These are phyloP conservation scores for Mariannaea sp. DNA, from an alignment of 2,329 filamentous ascomycete genomes.

Conservation along the genomic window DNA sequence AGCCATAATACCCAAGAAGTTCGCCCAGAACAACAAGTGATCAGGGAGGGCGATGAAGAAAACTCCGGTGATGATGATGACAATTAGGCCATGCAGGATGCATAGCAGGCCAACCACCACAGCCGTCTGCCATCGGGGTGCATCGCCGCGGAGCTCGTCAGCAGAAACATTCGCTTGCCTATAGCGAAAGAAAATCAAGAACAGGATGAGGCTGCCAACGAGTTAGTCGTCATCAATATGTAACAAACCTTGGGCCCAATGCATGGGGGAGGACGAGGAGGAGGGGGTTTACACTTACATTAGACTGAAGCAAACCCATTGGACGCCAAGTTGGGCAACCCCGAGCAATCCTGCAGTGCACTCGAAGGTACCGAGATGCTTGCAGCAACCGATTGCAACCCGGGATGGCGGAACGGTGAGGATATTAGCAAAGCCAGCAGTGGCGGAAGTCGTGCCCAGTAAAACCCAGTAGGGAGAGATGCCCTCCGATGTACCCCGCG, in stretches of 20 bases:
- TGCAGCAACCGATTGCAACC: conserved; percentile 84
- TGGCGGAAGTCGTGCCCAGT: conserved; percentile 89
- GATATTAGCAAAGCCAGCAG: conserved; percentile 90
- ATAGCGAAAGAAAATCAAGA: conserved; percentile 89
- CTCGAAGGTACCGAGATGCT: conserved; percentile 76
- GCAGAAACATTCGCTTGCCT: conserved; percentile 56
- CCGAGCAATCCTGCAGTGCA: conserved; percentile 86
- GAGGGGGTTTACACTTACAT: conserved; percentile 69
- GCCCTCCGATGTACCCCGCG: conserved; percentile 83
- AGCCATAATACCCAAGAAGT: conserved; percentile 79
- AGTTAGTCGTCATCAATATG: conserved; percentile 5
- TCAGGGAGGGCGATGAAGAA: conserved; percentile 67
- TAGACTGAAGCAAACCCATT: conserved; percentile 89
- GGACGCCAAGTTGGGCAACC: conserved; percentile 86
- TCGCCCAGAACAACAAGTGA: conserved; percentile 78
- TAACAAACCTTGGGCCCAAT: background rate
- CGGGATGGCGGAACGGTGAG: conserved; percentile 83
- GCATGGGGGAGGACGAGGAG: too few species aligned
- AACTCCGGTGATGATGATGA: conserved; percentile 70
- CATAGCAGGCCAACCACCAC: conserved; percentile 74
- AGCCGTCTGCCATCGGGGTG: conserved; percentile 77
- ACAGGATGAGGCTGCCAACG: conserved; percentile 76
- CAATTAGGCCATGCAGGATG: conserved; percentile 74
- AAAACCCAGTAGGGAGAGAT: conserved; percentile 96
- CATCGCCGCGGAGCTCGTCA: conserved; percentile 55